Evolutionary conservation across 2,329 filamentous ascomycete species (phyloP).

Genomic region (Penicillium brasilianum): DNA sequence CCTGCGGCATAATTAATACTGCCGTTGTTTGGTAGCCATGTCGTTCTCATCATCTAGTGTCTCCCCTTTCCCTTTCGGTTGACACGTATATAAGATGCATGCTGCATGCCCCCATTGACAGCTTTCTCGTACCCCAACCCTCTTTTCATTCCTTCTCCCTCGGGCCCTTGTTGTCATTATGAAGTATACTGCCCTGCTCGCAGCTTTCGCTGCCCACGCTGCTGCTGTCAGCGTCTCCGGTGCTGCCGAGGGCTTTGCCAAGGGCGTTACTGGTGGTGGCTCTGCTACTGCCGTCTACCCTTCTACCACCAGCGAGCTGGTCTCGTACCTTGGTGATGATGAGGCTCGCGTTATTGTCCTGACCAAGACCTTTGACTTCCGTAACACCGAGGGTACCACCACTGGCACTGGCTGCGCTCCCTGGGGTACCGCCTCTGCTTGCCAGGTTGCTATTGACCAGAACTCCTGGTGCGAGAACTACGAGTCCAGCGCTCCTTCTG

Average conservation of each 20-base stretch:
- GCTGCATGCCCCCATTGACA: background rate
- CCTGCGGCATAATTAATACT: conserved; percentile 1
- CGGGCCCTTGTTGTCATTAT: conserved; percentile 18
- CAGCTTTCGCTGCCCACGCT: conserved; percentile 29
- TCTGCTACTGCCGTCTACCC: conserved; percentile 60
- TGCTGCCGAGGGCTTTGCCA: conserved; percentile 55
- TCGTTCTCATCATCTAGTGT: background rate
- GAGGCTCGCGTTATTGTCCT: conserved; percentile 61
- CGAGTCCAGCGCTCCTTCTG: conserved; percentile 57
- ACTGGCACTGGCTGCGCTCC: conserved; percentile 63
- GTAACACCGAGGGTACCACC: conserved; percentile 57
- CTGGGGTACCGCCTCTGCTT: conserved; percentile 58
- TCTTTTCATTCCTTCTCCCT: conserved; percentile 1
- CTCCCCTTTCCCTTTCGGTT: background rate
- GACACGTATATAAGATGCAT: conserved; percentile 13
- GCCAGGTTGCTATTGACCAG: conserved; percentile 66
- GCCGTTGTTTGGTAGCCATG: background rate
- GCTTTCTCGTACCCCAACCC: conserved; percentile 2
- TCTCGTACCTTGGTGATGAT: conserved; percentile 62
- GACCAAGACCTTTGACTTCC: conserved; percentile 49
- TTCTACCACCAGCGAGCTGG: conserved; percentile 59
- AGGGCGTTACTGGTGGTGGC: conserved; percentile 66
- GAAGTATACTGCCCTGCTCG: conserved; percentile 25
- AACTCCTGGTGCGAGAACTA: conserved; percentile 65
- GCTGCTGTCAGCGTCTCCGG: conserved; percentile 35